Conservation (phyloP, 306 rosid genomes). For the Fragaria vesca region DNA sequence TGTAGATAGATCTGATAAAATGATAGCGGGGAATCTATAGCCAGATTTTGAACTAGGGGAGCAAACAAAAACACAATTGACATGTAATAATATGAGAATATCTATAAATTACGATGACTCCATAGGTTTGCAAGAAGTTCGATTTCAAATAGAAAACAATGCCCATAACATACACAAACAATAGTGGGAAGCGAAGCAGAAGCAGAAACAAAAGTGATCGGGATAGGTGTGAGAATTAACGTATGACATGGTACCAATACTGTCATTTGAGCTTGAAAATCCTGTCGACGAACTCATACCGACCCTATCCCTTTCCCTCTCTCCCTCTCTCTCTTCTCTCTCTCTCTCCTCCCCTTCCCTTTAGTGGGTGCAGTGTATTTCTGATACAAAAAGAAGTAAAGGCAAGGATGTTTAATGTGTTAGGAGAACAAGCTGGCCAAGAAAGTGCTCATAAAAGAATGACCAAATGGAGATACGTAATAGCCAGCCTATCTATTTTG, state of each 20-base stretch:
- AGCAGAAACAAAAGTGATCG: background rate
- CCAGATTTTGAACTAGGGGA: slow-evolving; percentile 1
- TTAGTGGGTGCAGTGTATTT: slow-evolving; percentile 4
- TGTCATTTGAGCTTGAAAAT: slow-evolving; percentile 14
- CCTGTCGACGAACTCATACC: slow-evolving; percentile 21
- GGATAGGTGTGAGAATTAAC: background rate
- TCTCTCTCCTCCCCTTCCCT: background rate
- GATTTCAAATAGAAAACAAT: background rate
- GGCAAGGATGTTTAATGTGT: slow-evolving; percentile 21
- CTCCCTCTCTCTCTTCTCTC: background rate
- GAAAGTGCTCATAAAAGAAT: slow-evolving; percentile 10
- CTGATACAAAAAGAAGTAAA: slow-evolving; percentile 5
- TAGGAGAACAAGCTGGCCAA: slow-evolving; percentile 4
- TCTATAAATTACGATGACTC: background rate
- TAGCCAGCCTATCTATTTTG: slow-evolving; percentile 19
- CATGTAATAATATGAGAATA: background rate
- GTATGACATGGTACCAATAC: slow-evolving; percentile 19
- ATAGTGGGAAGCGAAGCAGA: background rate
- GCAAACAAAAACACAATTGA: background rate
- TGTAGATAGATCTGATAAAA: background rate
- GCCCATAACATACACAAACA: background rate
- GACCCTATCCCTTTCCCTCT: background rate
- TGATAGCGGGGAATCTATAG: background rate
- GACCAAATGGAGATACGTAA: slow-evolving; percentile 3
- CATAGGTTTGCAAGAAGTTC: background rate